Conservation (phyloP, 805 yeast genomes). For the Clavispora fructus region DNA sequence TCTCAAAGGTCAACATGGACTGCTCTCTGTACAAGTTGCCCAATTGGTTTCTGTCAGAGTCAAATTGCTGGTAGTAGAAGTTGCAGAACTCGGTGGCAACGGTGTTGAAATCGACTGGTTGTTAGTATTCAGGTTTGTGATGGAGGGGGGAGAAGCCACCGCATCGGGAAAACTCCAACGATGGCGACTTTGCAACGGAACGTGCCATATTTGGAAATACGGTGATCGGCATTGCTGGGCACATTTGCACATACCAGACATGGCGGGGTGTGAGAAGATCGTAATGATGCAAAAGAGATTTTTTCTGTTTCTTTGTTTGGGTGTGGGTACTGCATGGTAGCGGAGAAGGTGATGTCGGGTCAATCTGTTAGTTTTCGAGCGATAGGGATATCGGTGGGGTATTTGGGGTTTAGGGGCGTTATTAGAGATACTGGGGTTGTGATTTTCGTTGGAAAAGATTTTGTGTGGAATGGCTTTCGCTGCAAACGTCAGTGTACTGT, state of each 20-base stretch:
- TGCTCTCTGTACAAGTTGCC: conserved; percentile 94
- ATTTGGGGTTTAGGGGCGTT: too few relatives aligned
- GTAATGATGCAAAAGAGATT: not conserved
- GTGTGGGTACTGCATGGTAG: not conserved
- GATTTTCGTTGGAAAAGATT: too few relatives aligned
- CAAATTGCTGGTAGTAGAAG: conserved; percentile 94
- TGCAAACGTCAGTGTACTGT: too few relatives aligned
- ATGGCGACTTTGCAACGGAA: too few relatives aligned
- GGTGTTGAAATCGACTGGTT: conserved; percentile 38
- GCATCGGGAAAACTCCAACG: too few relatives aligned
- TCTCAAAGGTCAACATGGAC: conserved; percentile 96
- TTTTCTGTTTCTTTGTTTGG: not conserved
- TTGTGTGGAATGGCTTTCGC: too few relatives aligned
- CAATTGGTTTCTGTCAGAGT: conserved; percentile 84
- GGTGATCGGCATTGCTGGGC: too few relatives aligned
- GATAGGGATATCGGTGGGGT: too few relatives aligned
- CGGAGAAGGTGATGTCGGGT: too few relatives aligned
- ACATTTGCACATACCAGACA: conserved; percentile 24
- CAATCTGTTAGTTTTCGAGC: too few relatives aligned
- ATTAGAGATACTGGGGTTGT: too few relatives aligned
- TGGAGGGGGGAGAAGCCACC: too few relatives aligned
- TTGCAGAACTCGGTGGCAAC: conserved; percentile 77
- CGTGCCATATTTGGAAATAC: not conserved
- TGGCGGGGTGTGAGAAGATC: conserved; percentile 5
- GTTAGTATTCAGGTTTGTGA: conserved; percentile 9